These are phyloP conservation scores for Pleurotus pulmonarius DNA, from an alignment of 768 basidiomycete species.

Conservation along the genomic window DNA sequence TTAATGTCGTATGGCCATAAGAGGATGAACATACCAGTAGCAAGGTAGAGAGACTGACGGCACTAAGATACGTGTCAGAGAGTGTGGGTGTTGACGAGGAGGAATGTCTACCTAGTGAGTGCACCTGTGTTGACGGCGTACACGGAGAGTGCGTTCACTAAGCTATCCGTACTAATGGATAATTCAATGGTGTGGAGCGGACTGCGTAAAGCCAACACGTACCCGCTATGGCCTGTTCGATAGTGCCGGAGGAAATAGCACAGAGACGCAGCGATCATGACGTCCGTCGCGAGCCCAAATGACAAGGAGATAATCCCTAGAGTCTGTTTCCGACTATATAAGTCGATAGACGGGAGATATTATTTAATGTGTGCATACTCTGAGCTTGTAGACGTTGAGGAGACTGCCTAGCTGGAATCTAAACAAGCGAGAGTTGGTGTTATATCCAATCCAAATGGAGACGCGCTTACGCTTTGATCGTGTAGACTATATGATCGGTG, in stretches of 20 bases:
- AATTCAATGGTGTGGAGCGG: background rate
- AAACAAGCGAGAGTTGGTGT: background rate
- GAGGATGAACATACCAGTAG: constrained; percentile 24
- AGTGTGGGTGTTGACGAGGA: background rate
- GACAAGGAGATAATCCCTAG: constrained; percentile 46
- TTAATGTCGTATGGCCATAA: background rate
- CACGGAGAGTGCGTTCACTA: constrained; percentile 53
- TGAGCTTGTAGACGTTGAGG: constrained; percentile 28
- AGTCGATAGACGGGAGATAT: background rate
- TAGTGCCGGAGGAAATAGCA: constrained; percentile 52
- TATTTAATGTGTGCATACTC: constrained; percentile 24
- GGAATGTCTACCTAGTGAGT: constrained; percentile 45
- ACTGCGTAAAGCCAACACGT: background rate
- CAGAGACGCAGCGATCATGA: constrained; percentile 46
- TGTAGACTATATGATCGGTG: constrained; percentile 30
- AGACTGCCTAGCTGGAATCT: constrained; percentile 35
- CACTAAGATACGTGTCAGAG: constrained; percentile 21
- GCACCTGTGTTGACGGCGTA: constrained; percentile 63
- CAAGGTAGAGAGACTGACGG: constrained; percentile 37
- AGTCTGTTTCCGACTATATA: constrained; percentile 23
- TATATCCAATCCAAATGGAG: too few species aligned
- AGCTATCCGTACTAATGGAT: constrained; percentile 42
- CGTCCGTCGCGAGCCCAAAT: constrained; percentile 47
- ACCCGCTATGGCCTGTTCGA: constrained; percentile 44
- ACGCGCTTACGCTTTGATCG: constrained; percentile 36